These are phyloP conservation scores for Starmerella stellata DNA, from an alignment of 805 yeast genomes.

Conservation along the genomic window DNA sequence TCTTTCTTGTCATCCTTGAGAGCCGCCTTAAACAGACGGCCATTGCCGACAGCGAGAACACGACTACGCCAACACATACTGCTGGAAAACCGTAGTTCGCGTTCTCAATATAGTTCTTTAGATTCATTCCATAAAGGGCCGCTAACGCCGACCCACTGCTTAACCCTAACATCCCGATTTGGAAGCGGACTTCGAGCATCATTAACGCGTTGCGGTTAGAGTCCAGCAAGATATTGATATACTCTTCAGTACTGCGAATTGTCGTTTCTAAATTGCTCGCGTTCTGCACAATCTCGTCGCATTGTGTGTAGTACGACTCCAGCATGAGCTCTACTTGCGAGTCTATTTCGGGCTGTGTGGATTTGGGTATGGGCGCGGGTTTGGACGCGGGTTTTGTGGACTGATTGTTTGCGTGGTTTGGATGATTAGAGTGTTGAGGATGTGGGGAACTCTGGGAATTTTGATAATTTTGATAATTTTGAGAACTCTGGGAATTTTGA, in stretches of 20 bases:
- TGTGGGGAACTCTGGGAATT: no score
- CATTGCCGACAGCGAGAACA: slow-evolving; percentile 32
- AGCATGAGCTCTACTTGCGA: slow-evolving; percentile 76
- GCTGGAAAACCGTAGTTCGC: slow-evolving; percentile 47
- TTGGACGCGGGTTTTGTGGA: no score
- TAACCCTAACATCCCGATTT: slow-evolving; percentile 64
- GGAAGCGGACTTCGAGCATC: slow-evolving; percentile 67
- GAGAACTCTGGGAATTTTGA: no score
- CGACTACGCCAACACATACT: slow-evolving; percentile 27
- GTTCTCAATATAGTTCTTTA: slow-evolving; percentile 82
- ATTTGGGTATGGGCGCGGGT: no score
- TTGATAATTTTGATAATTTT: no score
- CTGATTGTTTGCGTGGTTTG: slow-evolving; percentile 37
- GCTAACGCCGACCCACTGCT: slow-evolving; percentile 69
- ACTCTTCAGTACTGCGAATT: slow-evolving; percentile 84
- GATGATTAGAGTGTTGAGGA: no score
- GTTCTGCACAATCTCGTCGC: slow-evolving; percentile 87
- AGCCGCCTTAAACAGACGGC: slow-evolving; percentile 38
- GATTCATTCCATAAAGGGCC: slow-evolving; percentile 87
- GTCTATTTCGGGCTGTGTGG: no score
- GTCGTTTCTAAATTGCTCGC: slow-evolving; percentile 62
- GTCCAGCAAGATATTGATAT: slow-evolving; percentile 79
- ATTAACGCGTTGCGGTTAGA: slow-evolving; percentile 85
- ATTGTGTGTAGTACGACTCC: slow-evolving; percentile 77
- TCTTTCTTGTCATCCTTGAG: slow-evolving; percentile 41